Conservation (phyloP, 192 early-diverging fungal species). For the Dissophora ornata region DNA sequence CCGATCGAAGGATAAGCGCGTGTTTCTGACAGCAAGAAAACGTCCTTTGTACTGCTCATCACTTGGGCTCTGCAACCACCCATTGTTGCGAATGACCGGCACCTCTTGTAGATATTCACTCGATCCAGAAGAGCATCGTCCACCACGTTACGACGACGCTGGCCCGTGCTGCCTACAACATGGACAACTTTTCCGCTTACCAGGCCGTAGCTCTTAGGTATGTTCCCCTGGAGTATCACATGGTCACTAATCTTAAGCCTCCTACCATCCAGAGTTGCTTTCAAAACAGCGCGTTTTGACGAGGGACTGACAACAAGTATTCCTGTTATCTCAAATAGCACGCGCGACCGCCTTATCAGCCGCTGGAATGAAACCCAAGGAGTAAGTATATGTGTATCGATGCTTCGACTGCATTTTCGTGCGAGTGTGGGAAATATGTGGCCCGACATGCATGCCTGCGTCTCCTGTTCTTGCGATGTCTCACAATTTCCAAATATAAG, state of each 20-base stretch:
- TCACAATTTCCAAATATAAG: no score
- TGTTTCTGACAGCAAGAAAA: no score
- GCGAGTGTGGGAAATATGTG: no score
- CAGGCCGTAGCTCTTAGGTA: slow-evolving; percentile 90
- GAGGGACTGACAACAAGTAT: neutral
- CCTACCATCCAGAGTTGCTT: no score
- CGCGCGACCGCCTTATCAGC: slow-evolving; percentile 93
- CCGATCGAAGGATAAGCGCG: neutral
- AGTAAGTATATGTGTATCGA: no score
- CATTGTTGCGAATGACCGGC: neutral
- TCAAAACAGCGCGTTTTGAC: neutral
- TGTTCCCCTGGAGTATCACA: no score
- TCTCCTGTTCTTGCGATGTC: no score
- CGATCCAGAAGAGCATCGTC: slow-evolving; percentile 88
- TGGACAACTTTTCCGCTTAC: slow-evolving; percentile 94
- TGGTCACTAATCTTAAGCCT: neutral
- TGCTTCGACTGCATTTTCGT: no score
- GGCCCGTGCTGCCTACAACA: slow-evolving; percentile 87
- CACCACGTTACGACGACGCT: slow-evolving; percentile 92
- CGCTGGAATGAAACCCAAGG: slow-evolving; percentile 96
- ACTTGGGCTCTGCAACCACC: no score
- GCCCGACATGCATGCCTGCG: no score
- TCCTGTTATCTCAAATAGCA: slow-evolving; percentile 52
- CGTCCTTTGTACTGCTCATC: no score
- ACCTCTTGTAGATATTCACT: slow-evolving; percentile 65